Conservation (phyloP, 106 monocot species). For the Triglochin maritima region DNA sequence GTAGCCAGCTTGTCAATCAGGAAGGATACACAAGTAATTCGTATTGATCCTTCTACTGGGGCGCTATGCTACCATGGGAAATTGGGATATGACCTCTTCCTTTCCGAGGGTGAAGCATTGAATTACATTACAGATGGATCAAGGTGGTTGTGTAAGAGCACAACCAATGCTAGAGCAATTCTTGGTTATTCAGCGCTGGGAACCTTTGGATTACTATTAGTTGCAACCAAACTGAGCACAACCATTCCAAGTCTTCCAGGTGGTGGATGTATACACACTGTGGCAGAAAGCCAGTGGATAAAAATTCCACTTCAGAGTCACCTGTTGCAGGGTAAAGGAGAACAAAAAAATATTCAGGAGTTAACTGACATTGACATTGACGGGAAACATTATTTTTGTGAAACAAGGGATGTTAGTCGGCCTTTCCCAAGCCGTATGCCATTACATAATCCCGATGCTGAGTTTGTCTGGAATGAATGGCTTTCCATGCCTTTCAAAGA, state of each 20-base stretch:
- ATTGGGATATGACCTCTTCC: conserved; percentile 62
- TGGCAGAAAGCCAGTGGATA: conserved; percentile 83
- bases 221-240: conserved; percentile 61
- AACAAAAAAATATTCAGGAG: conserved; percentile 70
- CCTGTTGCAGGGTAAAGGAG: conserved; percentile 78
- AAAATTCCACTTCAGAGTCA: conserved; percentile 73
- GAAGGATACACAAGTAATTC: conserved; percentile 76
- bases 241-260: conserved; percentile 72
- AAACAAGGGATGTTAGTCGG: conserved; percentile 83
- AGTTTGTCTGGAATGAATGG: conserved; percentile 98
- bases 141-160: conserved; percentile 50
- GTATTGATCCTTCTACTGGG: conserved; percentile 92
- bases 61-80: conserved; percentile 38
- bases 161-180: conserved; percentile 56
- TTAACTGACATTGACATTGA: conserved; percentile 85
- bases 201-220: conserved; percentile 62
- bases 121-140: conserved; percentile 69
- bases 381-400: conserved; percentile 92
- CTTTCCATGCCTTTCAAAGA: conserved; percentile 91
- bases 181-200: conserved; percentile 82
- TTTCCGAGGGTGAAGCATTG: conserved; percentile 65
- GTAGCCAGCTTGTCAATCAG: conserved; percentile 67
- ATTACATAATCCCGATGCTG: conserved; percentile 66
- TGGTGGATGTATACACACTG: conserved; percentile 79
- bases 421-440: conserved; percentile 79